Conservation (phyloP, 768 basidiomycete genomes). For the Trametes villosa region DNA sequence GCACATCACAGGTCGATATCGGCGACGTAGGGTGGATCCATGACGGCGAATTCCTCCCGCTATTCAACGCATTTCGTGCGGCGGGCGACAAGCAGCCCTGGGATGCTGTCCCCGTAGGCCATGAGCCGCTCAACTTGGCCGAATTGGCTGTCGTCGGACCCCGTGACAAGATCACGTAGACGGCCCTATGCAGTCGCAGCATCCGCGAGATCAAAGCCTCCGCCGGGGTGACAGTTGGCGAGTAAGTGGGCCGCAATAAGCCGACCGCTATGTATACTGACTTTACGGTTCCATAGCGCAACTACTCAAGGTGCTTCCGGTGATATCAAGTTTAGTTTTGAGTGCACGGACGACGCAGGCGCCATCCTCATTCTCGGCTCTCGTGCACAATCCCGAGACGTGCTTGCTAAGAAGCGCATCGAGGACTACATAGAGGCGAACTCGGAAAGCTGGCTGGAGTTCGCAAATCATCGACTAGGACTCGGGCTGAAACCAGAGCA, state of each 20-base stretch:
- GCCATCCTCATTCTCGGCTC: slow-evolving; percentile 11
- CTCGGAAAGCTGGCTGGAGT: slow-evolving; percentile 10
- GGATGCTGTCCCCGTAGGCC: background rate
- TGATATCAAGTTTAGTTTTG: slow-evolving; percentile 9
- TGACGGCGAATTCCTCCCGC: slow-evolving; percentile 2
- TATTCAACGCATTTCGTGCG: slow-evolving; percentile 7
- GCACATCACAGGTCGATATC: background rate
- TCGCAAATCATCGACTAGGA: slow-evolving; percentile 5
- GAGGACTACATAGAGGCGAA: slow-evolving; percentile 7
- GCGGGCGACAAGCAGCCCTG: background rate
- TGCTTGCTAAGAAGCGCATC: background rate
- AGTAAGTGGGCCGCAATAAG: background rate
- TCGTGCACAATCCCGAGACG: background rate
- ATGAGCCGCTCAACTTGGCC: background rate
- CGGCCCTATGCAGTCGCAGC: background rate
- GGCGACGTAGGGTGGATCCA: slow-evolving; percentile 14
- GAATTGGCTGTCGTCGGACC: background rate
- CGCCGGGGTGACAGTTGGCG: background rate
- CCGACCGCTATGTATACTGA: too few species aligned
- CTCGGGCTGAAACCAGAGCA: slow-evolving; percentile 5
- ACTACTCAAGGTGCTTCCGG: background rate
- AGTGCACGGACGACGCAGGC: slow-evolving; percentile 15
- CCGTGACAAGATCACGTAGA: slow-evolving; percentile 2
- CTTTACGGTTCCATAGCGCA: background rate
- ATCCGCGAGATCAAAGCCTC: slow-evolving; percentile 6